Evolutionary conservation across 306 rosid genomes (phyloP), one percentile per base, ranked within the genome.

Genomic region (Abrus precatorius): DNA sequence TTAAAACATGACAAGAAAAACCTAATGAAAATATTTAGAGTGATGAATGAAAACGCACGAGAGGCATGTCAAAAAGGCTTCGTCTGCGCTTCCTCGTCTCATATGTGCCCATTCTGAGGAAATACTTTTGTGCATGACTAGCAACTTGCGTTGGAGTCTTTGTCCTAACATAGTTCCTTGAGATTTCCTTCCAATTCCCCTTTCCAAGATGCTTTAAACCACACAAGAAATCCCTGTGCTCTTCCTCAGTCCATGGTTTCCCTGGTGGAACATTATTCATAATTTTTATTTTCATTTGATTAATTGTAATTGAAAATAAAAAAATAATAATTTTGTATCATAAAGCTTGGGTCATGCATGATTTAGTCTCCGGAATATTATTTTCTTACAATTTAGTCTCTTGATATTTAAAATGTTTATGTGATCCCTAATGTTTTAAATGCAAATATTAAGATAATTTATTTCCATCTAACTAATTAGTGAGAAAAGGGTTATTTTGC

Each of bases 91-190:
- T 89, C 72, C 78, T 84, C 77, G 64, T 85, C 11, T 87, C 82
- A 29, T 57, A 74, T 0, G 84, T 68, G n/a, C 84, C 77, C 3
- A 71, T 79, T 65, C 91, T 82, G 13, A 87, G 81, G 74, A 87
- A 91, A 44, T 85, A 89, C 52, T 92, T 92, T 48, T 89, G 97
- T 0, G 97, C 97, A 79, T 91, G 97, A n/a, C 92, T 91, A 0
- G 93, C 93, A 49, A 91, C 90, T 38, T 91, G 97, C 0, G 91
- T 85, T 6, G 93, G 85, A 13, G 90, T 83, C 64, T 90, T 88
- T 2, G 90, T 86, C 0, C 67, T 82, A 62, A 91, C 93, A 80
- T 50, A 89, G 0, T 82, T 62, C 36, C 56, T 89, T 4, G 97
- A 81, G 33, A 91, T 91, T 13, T 87, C 92, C 66, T 86, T 88